Evolutionary conservation across 352 stramenopile genomes (phyloP), one percentile per base, ranked within the genome.

Genomic region (Phytophthora fragariae): DNA sequence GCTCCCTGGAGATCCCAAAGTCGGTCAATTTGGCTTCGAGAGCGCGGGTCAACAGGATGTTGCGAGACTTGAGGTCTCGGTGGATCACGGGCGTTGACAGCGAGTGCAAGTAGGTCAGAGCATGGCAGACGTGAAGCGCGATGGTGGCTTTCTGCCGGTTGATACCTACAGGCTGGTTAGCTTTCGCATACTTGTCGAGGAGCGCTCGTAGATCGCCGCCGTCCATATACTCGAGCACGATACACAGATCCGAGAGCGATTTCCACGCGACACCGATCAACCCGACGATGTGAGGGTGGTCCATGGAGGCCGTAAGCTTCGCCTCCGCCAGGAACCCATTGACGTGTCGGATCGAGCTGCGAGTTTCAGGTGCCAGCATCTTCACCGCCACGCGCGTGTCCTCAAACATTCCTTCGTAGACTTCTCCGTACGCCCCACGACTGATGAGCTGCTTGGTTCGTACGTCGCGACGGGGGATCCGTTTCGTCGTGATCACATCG

Each of bases 41-140:
- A 31, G 80, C 60, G 5, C 29, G 19, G 60, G 82, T 91, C 12
- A 92, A 66, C 37, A 92, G 68, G 57, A 92, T 79, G 68, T 92
- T 92, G 49, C 82, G 82, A 37, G 83, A 90, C 76, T 92, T 92
- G 54, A 92, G 66, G 64, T 90, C 80, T 44, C 84, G 80, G 66
- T 91, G 84, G 73, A 92, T 90, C 12, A 89, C 84, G 47, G 77
- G 75, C 14, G 27, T 47, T 24, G 65, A 53, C 57, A 84, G 75
- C 44, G 80, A 84, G 37, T 86, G 76, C 55, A 86, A 37, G 39
- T 86, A 86, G 44, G 83, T 78, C 10, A 86, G 74, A 17, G 77
- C 80, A 39, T 86, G 73, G 6, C 65, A 67, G 1, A 84, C 68
- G 49, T 86, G 76, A 8, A 82, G 67, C 11, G 79, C 79, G 10